Base-by-base conservation (phyloP, 2,329 filamentous ascomycete genomes). In the Botrytis galanthina region DNA sequence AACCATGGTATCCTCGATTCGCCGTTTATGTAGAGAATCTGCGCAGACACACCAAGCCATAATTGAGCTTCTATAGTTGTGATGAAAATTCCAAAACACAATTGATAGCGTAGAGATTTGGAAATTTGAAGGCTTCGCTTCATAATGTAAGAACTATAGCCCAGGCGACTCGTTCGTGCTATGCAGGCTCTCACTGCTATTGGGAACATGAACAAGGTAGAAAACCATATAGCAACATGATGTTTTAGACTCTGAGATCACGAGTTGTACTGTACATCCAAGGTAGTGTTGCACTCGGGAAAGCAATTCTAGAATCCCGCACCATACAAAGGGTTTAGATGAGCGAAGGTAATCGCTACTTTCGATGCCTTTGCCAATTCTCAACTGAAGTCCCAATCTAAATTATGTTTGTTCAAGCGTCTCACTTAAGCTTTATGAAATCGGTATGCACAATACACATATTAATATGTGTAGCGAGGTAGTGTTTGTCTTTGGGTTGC, bases 161-260 rank as follows among this genome's bases (percentile, higher is more conserved):
- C 26, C 26, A 22, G 44, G 48, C 48, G 48, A 14, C 12, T n/a
- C 22, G 10, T 51, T 26, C 1, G 12, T 51, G 22, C 26, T 51
- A 9, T 8, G 26, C 10, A 51, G 4, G 10, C 22, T 51, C 10
- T 51, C 4, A 3, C 48, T 14, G 4, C 22, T 26, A 48, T 12
- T 51, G 22, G 10, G 4, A n/a, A 51, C 26, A 51, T n/a, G 4
- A 51, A 26, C 22, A 51, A 51, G 48, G 48, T n/a, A n/a, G 12
- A 10, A 16, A 54, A n/a, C 12, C 12, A 54, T 12, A 14, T 16
- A n/a, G 12, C 5, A 54, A n/a, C 12, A 54, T n/a, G 48, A 54
- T 16, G 5, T n/a, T 0, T 16, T 2, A 54, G 0, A n/a, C 3
- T 14, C 0, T n/a, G 14, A n/a, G 12, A 16, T 54, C 12, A 54